Percentiles rank a stretch among this genome's conserved stretches.
These are phyloP conservation scores for Macrophomina phaseolina DNA, from an alignment of 2,329 filamentous ascomycete genomes.

Conservation along the genomic window DNA sequence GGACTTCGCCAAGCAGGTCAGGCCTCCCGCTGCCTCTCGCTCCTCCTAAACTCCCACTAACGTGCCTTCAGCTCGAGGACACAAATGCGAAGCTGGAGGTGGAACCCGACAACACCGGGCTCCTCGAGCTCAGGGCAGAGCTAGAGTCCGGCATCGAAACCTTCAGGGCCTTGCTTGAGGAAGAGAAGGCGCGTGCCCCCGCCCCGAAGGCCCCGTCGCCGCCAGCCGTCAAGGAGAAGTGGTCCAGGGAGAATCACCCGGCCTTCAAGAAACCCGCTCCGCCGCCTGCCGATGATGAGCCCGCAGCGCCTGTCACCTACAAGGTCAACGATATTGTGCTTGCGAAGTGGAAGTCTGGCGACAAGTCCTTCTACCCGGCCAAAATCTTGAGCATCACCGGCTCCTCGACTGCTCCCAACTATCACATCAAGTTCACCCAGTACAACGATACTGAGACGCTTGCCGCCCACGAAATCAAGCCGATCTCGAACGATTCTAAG, in stretches of 20 bases:
- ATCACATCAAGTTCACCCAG: constrained; percentile 92
- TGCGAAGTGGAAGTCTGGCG: constrained; percentile 89
- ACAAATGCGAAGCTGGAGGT: constrained; percentile 77
- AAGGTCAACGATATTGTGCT: constrained; percentile 88
- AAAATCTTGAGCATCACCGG: constrained; percentile 94
- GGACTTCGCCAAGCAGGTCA: constrained; percentile 26
- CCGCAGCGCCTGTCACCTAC: constrained; percentile 53
- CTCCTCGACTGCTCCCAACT: constrained; percentile 87
- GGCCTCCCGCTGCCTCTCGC: not conserved
- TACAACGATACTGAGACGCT: constrained; percentile 87
- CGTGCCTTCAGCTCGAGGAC: constrained; percentile 69
- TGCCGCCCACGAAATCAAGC: constrained; percentile 48
- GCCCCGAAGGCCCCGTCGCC: constrained; percentile 52
- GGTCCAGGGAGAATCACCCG: constrained; percentile 80
- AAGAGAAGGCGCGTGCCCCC: constrained; percentile 69
- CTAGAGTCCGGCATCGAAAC: constrained; percentile 81
- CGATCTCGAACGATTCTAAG: constrained; percentile 42
- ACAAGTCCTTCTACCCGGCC: constrained; percentile 89
- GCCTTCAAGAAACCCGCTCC: constrained; percentile 63
- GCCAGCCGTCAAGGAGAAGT: constrained; percentile 58
- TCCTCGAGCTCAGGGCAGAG: constrained; percentile 78
- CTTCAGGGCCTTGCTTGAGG: constrained; percentile 79
- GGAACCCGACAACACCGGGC: constrained; percentile 79
- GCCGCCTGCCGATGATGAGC: constrained; percentile 31
- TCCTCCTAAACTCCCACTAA: not conserved